A percentile compares a stretch with the other conserved stretches of the same genome.
phyloP scores from a whole-genome alignment of 345 rosid genomes.

The Aquilaria sinensis region DNA sequence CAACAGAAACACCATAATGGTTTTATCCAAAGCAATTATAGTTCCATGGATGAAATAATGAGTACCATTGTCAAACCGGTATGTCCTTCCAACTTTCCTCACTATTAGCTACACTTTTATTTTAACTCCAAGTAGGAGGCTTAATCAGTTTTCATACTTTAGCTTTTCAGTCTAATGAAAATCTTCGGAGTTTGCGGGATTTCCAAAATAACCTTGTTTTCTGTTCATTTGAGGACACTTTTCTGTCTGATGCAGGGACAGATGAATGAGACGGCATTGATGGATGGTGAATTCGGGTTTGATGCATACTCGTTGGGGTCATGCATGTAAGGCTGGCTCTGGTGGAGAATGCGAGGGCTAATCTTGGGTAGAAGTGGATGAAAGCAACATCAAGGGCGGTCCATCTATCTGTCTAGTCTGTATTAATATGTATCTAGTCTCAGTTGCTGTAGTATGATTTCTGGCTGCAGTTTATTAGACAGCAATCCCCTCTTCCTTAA shows the following conservation, averaged over 20 bases:
- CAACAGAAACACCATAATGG: constrained; percentile 44
- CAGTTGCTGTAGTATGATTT: constrained; percentile 12
- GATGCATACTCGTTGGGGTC: constrained; percentile 48
- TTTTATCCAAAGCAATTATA: constrained; percentile 36
- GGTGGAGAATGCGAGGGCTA: constrained; percentile 3
- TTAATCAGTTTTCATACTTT: no score
- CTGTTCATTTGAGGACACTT: background rate
- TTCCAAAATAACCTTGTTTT: no score
- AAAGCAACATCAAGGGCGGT: background rate
- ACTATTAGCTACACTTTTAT: constrained; percentile 2
- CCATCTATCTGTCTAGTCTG: constrained; percentile 16
- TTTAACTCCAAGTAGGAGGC: background rate
- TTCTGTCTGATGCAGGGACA: constrained; percentile 39
- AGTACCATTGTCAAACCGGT: constrained; percentile 66
- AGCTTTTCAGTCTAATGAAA: background rate
- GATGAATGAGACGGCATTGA: constrained; percentile 22
- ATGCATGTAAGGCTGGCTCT: constrained; percentile 24
- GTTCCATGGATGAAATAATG: constrained; percentile 66
- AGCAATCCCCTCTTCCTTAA: background rate
- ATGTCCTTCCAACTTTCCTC: constrained; percentile 11
- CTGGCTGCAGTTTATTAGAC: constrained; percentile 15
- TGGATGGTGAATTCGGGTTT: constrained; percentile 53
- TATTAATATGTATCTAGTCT: constrained; percentile 20
- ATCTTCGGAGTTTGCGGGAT: background rate
- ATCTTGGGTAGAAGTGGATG: constrained; percentile 8